Base-by-base conservation (phyloP, 805 yeast species). In the Ogataea degrootiae region DNA sequence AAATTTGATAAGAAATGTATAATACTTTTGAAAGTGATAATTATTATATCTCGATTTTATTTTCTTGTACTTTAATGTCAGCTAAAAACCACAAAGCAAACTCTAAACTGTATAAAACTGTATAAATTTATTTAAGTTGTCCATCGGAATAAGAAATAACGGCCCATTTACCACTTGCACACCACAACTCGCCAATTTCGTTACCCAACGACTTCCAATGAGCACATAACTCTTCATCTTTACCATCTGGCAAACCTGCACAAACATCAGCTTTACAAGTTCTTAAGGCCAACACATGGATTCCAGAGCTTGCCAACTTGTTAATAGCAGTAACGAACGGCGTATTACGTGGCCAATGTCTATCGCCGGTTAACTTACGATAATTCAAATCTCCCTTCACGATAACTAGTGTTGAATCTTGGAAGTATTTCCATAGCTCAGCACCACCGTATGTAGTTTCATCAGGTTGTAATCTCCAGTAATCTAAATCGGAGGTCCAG, bases 361-460 rank as follows among this genome's bases (percentile, higher is more conserved):
- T 77, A 61, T 94, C 99, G 43, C 89, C 96, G 2, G 96, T 86
- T 50, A 95, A 70, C 67, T 94, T 94, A 68, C 99, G 81, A 70
- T 95, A 92, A 71, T 94, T 94, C 68, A 94, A 76, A 61, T 94
- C 99, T 48, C 99, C 99, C 70, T 94, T 94, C 67, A 92, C 85
- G 52, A 94, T 80, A 17, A 87, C 77, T 51, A 92, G 75, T 45
- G 82, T 73, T 12, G 95, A 85, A 15, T 82, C 69, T 50, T 70
- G 63, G 53, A 94, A 72, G 46, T 81, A 80, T 6, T 76, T 62
- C 69, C 85, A 83, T 23, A 89, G 70, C 43, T 73, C 77, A 6
- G 75, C 71, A 44, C 89, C 91, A 40, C 83, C 80, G 42, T 74
- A 78, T 40, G 71, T 70, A 2, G 67, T 66, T 48, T 84, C 87